Percentiles rank a stretch among this genome's conserved stretches.
phyloP scores from a whole-genome alignment of 495 filamentous ascomycete species.

The Viridothelium virens region DNA sequence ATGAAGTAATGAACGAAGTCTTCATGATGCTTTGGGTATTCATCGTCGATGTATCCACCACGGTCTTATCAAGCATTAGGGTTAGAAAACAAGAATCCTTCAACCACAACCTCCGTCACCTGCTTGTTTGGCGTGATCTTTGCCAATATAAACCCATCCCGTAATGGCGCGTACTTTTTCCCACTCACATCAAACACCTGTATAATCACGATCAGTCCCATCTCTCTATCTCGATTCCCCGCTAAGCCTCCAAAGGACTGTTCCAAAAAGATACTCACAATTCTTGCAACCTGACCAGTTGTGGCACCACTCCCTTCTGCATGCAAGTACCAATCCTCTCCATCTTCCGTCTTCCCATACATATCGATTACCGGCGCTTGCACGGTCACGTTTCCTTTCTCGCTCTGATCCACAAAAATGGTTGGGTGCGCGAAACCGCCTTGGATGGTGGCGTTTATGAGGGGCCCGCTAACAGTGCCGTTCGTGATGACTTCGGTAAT shows the following conservation, averaged over 20 bases:
- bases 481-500: neutral
- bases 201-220: neutral
- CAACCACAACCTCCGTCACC: neutral
- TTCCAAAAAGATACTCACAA: constrained; percentile 2
- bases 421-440: constrained; percentile 12
- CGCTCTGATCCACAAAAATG: neutral
- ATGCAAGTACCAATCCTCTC: constrained; percentile 8
- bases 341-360: constrained; percentile 12
- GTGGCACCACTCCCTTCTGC: neutral
- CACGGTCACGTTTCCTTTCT: neutral
- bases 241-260: too few species aligned
- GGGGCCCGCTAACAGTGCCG: neutral
- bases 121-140: neutral
- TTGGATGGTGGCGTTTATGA: constrained; percentile 1
- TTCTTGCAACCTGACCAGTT: neutral
- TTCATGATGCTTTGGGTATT: neutral
- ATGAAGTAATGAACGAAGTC: too few species aligned
- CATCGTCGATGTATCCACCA: neutral
- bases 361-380: constrained; percentile 7
- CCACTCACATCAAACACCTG: neutral
- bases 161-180: neutral
- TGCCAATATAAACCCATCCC: neutral
- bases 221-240: neutral
- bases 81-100: neutral
- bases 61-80: neutral